Evolutionary conservation across 1,284 basidiomycete species (phyloP), one percentile per base, ranked within the genome.

Genomic region (Sanguinoderma infundibulare): DNA sequence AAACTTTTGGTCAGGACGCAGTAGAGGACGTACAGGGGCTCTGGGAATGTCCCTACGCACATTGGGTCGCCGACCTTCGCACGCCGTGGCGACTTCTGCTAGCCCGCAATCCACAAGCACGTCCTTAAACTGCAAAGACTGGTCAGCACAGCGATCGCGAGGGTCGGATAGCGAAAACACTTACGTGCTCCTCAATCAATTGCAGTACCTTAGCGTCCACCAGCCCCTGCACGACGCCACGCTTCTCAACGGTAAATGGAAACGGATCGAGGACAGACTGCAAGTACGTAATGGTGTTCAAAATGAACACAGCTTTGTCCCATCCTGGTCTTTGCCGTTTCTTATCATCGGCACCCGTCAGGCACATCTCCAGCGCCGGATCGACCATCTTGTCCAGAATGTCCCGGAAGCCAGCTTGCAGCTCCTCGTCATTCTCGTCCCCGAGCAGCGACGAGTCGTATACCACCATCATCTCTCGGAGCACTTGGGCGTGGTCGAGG

Each of bases 381-480:
- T 94, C 92, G 24, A 97, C 82, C 75, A 93, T 91, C 51, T 89
- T 83, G 67, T 95, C 89, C 17, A 96, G 77, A 28, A 96, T 87
- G 47, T 84, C 83, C 32, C 82, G 77, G 71, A 96, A 92, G 2
- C 86, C 87, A 10, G 81, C 77, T 30, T 73, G 75, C 36, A 81
- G 78, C 26, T 83, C 80, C 39, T 76, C 79, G 34, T 81, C 78
- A 20, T 79, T 76, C 65, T 87, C 85, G 40, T 84, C 82, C 10
- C 82, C 87, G 7, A 91, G 78, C 34, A 96, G 81, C 0, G 93
- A 94, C 0, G 91, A 90, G 51, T 93, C 88, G 73, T 96, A 96
- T 8, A 98, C 94, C 0, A 83, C 76, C 84, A 96, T 91, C 67
- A 98, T 89, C 72, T 98, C 95, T 26, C 92, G 88, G 5, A 98